A percentile compares a stretch with the other conserved stretches of the same genome.
phyloP scores from a whole-genome alignment of 1,284 basidiomycete genomes.

The Coniferiporia sulphurascens region DNA sequence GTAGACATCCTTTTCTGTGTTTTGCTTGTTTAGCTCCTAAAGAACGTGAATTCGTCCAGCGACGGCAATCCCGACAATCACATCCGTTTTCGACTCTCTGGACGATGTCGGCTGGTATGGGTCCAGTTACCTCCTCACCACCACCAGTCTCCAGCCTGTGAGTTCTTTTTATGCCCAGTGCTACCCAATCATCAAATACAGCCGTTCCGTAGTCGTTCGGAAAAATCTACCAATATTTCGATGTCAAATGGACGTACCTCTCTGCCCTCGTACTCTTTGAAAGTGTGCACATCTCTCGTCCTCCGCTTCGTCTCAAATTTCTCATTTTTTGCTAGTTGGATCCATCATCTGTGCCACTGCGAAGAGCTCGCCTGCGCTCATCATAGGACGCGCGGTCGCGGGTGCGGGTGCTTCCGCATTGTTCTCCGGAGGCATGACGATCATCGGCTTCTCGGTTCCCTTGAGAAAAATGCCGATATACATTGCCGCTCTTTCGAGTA shows the following conservation, averaged over 20 bases:
- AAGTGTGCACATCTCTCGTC: slow-evolving; percentile 1
- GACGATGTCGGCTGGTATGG: slow-evolving; percentile 20
- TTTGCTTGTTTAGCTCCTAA: neutral
- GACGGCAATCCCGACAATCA: slow-evolving; percentile 33
- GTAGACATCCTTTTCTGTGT: neutral
- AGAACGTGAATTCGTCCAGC: slow-evolving; percentile 20
- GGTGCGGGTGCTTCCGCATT: slow-evolving; percentile 45
- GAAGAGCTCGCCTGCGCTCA: slow-evolving; percentile 36
- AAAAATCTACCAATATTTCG: slow-evolving; percentile 21
- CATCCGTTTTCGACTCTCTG: slow-evolving; percentile 20
- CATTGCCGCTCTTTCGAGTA: slow-evolving; percentile 31
- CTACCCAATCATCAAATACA: neutral
- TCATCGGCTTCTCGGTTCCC: slow-evolving; percentile 38
- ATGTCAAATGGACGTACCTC: slow-evolving; percentile 29
- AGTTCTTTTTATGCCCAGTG: neutral
- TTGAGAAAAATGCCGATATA: slow-evolving; percentile 30
- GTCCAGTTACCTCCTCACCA: slow-evolving; percentile 34
- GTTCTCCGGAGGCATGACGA: slow-evolving; percentile 32
- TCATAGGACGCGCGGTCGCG: slow-evolving; percentile 41
- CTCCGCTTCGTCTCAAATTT: neutral
- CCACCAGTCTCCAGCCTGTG: slow-evolving; percentile 20
- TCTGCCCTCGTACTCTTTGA: slow-evolving; percentile 32
- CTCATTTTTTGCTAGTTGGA: slow-evolving; percentile 27
- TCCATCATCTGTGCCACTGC: slow-evolving; percentile 32
- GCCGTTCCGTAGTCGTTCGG: slow-evolving; percentile 17